Evolutionary conservation across 257 asterid genomes (phyloP).

Genomic region (Apocynum venetum): DNA sequence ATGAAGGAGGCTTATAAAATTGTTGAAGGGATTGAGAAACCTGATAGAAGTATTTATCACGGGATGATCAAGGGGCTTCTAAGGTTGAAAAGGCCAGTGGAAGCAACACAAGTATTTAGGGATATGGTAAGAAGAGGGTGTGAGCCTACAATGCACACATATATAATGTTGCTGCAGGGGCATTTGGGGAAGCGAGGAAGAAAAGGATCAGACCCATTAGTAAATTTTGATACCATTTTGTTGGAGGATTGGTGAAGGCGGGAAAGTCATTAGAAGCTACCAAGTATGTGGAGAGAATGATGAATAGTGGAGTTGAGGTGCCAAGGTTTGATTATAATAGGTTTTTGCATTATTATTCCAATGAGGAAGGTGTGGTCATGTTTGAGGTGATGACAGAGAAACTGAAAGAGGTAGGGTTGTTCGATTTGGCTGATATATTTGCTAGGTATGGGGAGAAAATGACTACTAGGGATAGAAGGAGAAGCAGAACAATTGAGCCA

Average conservation of each 20-base stretch:
- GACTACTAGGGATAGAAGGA: constrained; percentile 89
- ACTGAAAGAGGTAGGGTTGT: constrained; percentile 77
- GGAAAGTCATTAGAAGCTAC: constrained; percentile 66
- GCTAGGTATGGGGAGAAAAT: constrained; percentile 73
- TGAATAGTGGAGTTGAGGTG: constrained; percentile 63
- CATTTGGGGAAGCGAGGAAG: constrained; percentile 35
- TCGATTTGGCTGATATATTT: constrained; percentile 84
- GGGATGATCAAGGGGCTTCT: too few species aligned
- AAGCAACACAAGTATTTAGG: too few species aligned
- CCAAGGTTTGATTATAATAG: constrained; percentile 89
- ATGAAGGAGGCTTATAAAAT: too few species aligned
- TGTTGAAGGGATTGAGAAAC: too few species aligned
- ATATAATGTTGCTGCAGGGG: too few species aligned
- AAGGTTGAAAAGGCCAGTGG: too few species aligned
- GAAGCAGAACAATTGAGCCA: constrained; percentile 32
- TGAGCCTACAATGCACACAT: too few species aligned
- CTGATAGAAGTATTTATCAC: too few species aligned
- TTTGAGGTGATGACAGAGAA: constrained; percentile 71
- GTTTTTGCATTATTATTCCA: constrained; percentile 68
- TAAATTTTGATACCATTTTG: constrained; percentile 82
- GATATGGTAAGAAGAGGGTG: too few species aligned
- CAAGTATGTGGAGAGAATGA: constrained; percentile 77
- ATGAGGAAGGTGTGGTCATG: constrained; percentile 81
- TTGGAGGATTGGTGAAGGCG: constrained; percentile 81
- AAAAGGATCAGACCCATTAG: constrained; percentile 75